These are phyloP conservation scores for Coniochaeta ligniaria DNA, from an alignment of 2,329 filamentous ascomycete genomes.

Conservation along the genomic window DNA sequence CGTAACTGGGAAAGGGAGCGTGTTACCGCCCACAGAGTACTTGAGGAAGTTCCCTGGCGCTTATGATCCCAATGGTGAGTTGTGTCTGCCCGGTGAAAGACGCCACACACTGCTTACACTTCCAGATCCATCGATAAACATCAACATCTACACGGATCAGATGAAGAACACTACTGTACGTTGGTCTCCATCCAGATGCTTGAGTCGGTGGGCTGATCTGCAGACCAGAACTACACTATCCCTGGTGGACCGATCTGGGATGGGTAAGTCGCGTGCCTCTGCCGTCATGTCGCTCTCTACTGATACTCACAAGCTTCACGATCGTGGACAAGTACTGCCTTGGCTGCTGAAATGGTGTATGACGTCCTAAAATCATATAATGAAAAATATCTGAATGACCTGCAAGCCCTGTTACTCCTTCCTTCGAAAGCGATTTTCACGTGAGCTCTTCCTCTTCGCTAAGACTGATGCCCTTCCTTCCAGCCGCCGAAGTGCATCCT, in stretches of 20 bases:
- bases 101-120: constrained; percentile 5
- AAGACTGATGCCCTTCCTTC: constrained; percentile 5
- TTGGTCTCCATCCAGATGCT: neutral
- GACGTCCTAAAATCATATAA: neutral
- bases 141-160: constrained; percentile 27
- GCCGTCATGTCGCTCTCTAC: neutral
- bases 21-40: constrained; percentile 19
- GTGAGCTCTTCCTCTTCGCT: neutral
- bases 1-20: constrained; percentile 20
- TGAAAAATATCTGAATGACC: neutral
- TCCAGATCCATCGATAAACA: constrained; percentile 27
- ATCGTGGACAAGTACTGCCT: constrained; percentile 14
- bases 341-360: constrained; percentile 6
- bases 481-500: constrained; percentile 9
- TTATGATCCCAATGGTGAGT: constrained; percentile 25
- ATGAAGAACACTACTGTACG: constrained; percentile 23
- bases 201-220: constrained; percentile 5
- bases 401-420: neutral
- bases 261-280: constrained; percentile 16
- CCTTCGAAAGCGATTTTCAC: neutral
- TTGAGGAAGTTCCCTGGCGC: constrained; percentile 26
- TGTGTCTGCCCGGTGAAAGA: neutral
- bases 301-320: constrained; percentile 1
- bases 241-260: constrained; percentile 31
- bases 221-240: constrained; percentile 24